Evolutionary conservation across 2,329 filamentous ascomycete species (phyloP).

Genomic region (Plectosphaerella cucumerina): DNA sequence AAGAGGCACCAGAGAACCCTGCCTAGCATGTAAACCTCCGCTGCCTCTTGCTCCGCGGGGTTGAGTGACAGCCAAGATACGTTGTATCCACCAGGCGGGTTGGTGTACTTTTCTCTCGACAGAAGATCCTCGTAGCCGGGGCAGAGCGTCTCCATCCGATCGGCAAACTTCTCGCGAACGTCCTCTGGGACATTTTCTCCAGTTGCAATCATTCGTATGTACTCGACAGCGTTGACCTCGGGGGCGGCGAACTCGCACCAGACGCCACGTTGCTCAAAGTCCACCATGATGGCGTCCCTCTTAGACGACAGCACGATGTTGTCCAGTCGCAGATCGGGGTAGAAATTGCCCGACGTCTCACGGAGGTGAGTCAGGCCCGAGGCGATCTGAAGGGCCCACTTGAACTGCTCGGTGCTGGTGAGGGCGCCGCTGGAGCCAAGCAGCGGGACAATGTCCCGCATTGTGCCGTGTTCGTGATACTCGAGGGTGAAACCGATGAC

Average conservation of each 20-base stretch:
- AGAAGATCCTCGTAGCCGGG: slow-evolving; percentile 40
- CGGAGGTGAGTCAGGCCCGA: slow-evolving; percentile 47
- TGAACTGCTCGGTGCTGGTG: slow-evolving; percentile 38
- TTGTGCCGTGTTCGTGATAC: slow-evolving; percentile 48
- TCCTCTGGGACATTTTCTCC: slow-evolving; percentile 40
- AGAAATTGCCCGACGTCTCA: slow-evolving; percentile 41
- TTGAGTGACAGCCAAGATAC: slow-evolving; percentile 52
- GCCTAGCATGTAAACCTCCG: slow-evolving; percentile 60
- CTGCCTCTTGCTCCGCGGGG: slow-evolving; percentile 47
- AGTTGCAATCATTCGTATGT: slow-evolving; percentile 48
- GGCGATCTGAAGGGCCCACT: slow-evolving; percentile 50
- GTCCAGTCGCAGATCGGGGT: slow-evolving; percentile 56
- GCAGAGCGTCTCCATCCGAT: slow-evolving; percentile 36
- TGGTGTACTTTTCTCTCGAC: slow-evolving; percentile 39
- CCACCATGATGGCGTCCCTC: slow-evolving; percentile 49
- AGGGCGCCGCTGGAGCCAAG: slow-evolving; percentile 42
- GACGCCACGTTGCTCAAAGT: slow-evolving; percentile 60
- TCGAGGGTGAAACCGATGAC: slow-evolving; percentile 54
- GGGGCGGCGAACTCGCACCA: slow-evolving; percentile 60
- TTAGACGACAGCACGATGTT: slow-evolving; percentile 50
- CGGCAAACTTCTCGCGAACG: slow-evolving; percentile 34
- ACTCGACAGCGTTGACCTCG: slow-evolving; percentile 57
- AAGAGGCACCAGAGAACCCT: slow-evolving; percentile 60
- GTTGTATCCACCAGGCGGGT: slow-evolving; percentile 48
- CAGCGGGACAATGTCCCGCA: slow-evolving; percentile 51